phyloP scores from a whole-genome alignment of 2,329 filamentous ascomycete species.

The Metarhizium album region DNA sequence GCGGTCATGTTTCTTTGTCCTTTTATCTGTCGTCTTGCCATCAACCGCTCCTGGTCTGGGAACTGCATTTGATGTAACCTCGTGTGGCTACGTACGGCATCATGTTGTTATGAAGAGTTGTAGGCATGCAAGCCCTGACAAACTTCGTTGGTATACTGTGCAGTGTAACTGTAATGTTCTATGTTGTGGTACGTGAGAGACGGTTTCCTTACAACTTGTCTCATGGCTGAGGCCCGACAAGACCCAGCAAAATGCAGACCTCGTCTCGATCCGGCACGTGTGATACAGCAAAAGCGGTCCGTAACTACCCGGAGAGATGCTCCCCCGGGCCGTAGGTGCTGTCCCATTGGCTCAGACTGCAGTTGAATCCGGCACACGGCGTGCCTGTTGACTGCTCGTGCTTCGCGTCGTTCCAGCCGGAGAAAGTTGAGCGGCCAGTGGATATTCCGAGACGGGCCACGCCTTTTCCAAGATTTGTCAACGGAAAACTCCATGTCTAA shows the following conservation, averaged over 20 bases:
- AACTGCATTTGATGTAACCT: not conserved
- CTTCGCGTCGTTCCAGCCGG: not conserved
- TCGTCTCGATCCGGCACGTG: not conserved
- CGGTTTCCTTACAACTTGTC: not conserved
- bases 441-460: not conserved
- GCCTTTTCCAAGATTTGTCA: not conserved
- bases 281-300: no score
- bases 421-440: not conserved
- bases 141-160: not conserved
- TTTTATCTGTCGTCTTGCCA: not conserved
- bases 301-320: no score
- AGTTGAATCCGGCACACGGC: not conserved
- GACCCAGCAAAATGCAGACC: not conserved
- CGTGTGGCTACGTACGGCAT: not conserved
- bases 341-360: not conserved
- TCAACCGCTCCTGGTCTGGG: not conserved
- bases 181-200: not conserved
- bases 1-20: not conserved
- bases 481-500: not conserved
- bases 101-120: not conserved
- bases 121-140: not conserved
- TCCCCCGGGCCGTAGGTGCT: not conserved
- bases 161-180: not conserved
- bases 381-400: not conserved
- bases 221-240: not conserved